Base-by-base conservation (phyloP, 1,139 yeast species). In the Suhomyces bolitotheri region DNA sequence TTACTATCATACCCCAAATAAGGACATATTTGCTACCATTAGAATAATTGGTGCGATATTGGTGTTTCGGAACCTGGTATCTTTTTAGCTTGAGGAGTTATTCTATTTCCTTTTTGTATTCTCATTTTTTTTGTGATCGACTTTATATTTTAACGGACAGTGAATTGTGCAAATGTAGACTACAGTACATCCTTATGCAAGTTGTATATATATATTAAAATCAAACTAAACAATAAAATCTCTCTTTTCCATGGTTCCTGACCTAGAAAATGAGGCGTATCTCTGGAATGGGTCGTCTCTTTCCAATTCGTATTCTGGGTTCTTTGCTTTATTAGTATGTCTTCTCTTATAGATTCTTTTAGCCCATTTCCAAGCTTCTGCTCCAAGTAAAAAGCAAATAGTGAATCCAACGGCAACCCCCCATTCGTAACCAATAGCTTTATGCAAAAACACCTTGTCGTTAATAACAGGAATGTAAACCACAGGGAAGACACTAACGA, bases 391-490 rank as follows among this genome's bases (percentile, higher is more conserved):
- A 40, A 48, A 56, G 33, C 53, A 46, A 6, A 53, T 16, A 6
- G 56, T 38, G 33, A 48, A 53, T 1, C 55, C 60, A 30, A 55
- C 34, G 2, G 60, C 55, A 23, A 56, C 43, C 1, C 62, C 62
- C 62, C 62, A 56, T 40, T 56, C 62, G 34, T 50, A 56, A 3
- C 58, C 58, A 29, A 56, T 56, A 6, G 54, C 51, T 21, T 43
- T 46, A 31, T 56, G 62, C 41, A 54, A 49, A 31, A 56, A 56
- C 22, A 56, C 62, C 47, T 54, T 56, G 44, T 44, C 43, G 46
- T 54, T 56, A 41, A 56, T 56, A 10, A 56, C 60, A 5, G 62
- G 62, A 26, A 56, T 56, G 50, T 56, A 56, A 2, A 56, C 54
- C 4, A 56, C 59, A 4, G 62, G 62, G 49, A 56, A 56, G 16